These are phyloP conservation scores for Posidonia australis DNA, from an alignment of 106 monocot genomes.

Conservation along the genomic window DNA sequence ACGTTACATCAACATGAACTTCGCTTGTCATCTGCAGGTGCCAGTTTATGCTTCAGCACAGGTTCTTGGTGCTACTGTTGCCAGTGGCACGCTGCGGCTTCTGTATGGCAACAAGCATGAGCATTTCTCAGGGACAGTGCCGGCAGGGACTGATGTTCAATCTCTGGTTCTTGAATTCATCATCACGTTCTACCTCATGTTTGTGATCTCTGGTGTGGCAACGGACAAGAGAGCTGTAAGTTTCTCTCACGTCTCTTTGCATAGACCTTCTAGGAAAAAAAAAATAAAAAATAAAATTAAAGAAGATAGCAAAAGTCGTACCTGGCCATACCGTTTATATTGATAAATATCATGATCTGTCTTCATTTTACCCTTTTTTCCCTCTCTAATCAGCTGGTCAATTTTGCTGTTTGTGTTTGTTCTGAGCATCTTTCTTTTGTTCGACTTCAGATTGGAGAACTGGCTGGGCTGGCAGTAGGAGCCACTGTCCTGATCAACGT, in stretches of 20 bases:
- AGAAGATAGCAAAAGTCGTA: background rate
- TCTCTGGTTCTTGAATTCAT: slow-evolving; percentile 71
- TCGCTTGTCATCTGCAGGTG: slow-evolving; percentile 23
- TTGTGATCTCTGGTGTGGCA: slow-evolving; percentile 87
- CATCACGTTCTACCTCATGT: slow-evolving; percentile 87
- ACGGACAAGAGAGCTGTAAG: slow-evolving; percentile 69
- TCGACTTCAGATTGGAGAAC: slow-evolving; percentile 54
- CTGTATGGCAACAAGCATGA: slow-evolving; percentile 38
- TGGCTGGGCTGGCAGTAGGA: slow-evolving; percentile 72
- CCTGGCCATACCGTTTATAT: background rate
- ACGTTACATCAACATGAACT: too few relatives aligned
- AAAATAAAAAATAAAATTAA: too few relatives aligned
- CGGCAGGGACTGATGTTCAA: slow-evolving; percentile 46
- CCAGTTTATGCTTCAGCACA: slow-evolving; percentile 49
- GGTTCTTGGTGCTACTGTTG: slow-evolving; percentile 41
- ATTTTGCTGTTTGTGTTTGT: background rate
- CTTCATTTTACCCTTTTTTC: background rate
- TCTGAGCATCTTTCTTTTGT: background rate
- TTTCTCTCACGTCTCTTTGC: background rate
- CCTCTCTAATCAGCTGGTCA: background rate
- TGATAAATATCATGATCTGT: background rate
- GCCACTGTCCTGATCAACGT: slow-evolving; percentile 58
- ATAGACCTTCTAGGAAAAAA: too few relatives aligned
- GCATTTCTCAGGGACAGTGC: slow-evolving; percentile 51
- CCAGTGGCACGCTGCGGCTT: slow-evolving; percentile 55